Conservation (phyloP, 805 yeast species). For the Zygosaccharomyces kombuchaensis region DNA sequence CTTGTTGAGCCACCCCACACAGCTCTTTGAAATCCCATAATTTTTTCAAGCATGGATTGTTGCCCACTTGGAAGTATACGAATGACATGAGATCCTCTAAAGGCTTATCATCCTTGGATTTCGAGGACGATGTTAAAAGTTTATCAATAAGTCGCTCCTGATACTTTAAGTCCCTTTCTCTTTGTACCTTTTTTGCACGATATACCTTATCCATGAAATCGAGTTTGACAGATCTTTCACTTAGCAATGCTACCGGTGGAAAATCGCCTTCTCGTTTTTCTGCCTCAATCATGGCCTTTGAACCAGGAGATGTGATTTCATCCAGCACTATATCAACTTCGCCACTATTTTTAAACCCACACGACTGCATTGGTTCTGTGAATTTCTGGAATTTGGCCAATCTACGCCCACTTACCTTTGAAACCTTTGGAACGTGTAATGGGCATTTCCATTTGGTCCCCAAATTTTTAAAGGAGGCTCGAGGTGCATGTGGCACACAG, state of each 20-base stretch:
- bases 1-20: slow-evolving; percentile 38
- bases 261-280: slow-evolving; percentile 15
- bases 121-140: slow-evolving; percentile 12
- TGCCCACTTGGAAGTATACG: slow-evolving; percentile 37
- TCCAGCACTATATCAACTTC: slow-evolving; percentile 53
- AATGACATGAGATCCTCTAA: slow-evolving; percentile 24
- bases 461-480: slow-evolving; percentile 63
- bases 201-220: slow-evolving; percentile 28
- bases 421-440: slow-evolving; percentile 54
- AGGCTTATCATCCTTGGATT: slow-evolving; percentile 17
- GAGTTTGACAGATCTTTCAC: slow-evolving; percentile 28
- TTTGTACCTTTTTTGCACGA: slow-evolving; percentile 41
- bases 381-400: slow-evolving; percentile 48
- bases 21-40: slow-evolving; percentile 46
- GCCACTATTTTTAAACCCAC: slow-evolving; percentile 52
- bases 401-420: slow-evolving; percentile 35
- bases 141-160: slow-evolving; percentile 35
- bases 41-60: slow-evolving; percentile 30
- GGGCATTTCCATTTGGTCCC: slow-evolving; percentile 92
- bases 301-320: slow-evolving; percentile 32
- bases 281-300: slow-evolving; percentile 22
- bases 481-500: slow-evolving; percentile 68
- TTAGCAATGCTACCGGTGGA: slow-evolving; percentile 23
- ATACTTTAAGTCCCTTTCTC: slow-evolving; percentile 30
- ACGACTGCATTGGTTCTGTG: slow-evolving; percentile 50